Conservation (phyloP, 2,329 filamentous ascomycete species). For the Helotiales sp. region DNA sequence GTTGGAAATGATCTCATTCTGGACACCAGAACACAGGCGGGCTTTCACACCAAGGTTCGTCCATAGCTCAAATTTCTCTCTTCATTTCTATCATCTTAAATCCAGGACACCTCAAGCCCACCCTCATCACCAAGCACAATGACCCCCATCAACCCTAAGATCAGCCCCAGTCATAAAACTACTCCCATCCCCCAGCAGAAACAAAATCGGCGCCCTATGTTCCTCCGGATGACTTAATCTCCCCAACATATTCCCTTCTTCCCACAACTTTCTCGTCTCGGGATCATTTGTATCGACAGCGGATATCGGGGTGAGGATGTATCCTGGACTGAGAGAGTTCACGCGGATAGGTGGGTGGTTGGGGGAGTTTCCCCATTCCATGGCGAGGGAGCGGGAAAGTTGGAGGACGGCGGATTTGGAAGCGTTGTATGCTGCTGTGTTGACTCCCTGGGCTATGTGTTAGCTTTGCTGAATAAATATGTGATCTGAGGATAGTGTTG, state of each 20-base stretch:
- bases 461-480: not conserved
- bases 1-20: too few relatives aligned
- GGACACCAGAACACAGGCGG: too few relatives aligned
- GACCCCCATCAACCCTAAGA: constrained; percentile 45
- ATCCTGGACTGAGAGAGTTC: constrained; percentile 66
- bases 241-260: constrained; percentile 56
- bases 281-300: constrained; percentile 70
- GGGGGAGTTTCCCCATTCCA: constrained; percentile 67
- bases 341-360: constrained; percentile 43
- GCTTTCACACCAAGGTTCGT: too few relatives aligned
- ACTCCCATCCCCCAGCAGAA: constrained; percentile 43
- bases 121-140: constrained; percentile 48
- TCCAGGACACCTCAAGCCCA: not conserved
- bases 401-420: constrained; percentile 66
- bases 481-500: too few relatives aligned
- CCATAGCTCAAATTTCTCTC: too few relatives aligned
- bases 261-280: constrained; percentile 53
- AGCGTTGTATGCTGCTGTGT: constrained; percentile 47
- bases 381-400: constrained; percentile 59
- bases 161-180: constrained; percentile 47
- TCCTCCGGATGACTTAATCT: constrained; percentile 59
- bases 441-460: constrained; percentile 8
- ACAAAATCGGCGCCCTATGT: constrained; percentile 54
- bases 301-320: constrained; percentile 65
- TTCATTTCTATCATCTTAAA: not conserved